Percentiles rank a stretch among this genome's conserved stretches.
phyloP scores from a whole-genome alignment of 768 basidiomycete species.

The Nidula microcarpa region DNA sequence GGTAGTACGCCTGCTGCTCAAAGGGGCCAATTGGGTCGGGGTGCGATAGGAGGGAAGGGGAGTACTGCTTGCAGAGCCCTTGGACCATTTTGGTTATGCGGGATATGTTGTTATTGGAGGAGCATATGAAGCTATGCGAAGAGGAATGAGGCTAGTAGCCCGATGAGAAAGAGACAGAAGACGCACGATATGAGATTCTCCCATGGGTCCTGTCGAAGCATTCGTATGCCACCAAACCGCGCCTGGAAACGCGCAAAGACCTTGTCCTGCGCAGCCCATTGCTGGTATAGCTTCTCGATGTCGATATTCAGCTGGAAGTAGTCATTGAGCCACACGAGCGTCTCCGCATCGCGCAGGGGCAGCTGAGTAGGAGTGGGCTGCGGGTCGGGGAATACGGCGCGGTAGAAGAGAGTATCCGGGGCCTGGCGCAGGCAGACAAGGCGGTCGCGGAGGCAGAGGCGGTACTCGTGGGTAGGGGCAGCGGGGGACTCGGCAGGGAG shows the following conservation, averaged over 20 bases:
- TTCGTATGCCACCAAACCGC: slow-evolving; percentile 78
- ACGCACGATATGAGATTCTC: slow-evolving; percentile 92
- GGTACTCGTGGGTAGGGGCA: slow-evolving; percentile 52
- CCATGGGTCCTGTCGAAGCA: slow-evolving; percentile 93
- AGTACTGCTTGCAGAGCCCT: slow-evolving; percentile 74
- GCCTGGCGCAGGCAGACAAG: slow-evolving; percentile 82
- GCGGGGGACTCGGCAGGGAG: slow-evolving; percentile 17
- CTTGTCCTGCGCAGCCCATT: slow-evolving; percentile 73
- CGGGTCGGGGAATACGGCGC: slow-evolving; percentile 57
- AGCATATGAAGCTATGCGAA: slow-evolving; percentile 86
- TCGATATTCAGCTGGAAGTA: slow-evolving; percentile 89
- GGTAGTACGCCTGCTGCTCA: slow-evolving; percentile 51
- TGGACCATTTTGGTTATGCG: slow-evolving; percentile 95
- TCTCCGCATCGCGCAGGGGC: slow-evolving; percentile 52
- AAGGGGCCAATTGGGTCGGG: slow-evolving; percentile 24
- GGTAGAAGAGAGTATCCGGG: slow-evolving; percentile 64
- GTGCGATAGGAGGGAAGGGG: slow-evolving; percentile 58
- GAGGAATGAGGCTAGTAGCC: not conserved
- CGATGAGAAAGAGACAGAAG: not conserved
- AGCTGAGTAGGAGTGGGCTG: slow-evolving; percentile 28
- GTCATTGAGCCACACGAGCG: slow-evolving; percentile 70
- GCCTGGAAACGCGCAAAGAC: slow-evolving; percentile 65
- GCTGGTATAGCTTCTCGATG: slow-evolving; percentile 63
- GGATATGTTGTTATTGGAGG: slow-evolving; percentile 93
- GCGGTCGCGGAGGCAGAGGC: slow-evolving; percentile 76